Base-by-base conservation (phyloP, 495 filamentous ascomycete genomes). In the Hypoxylon lenormandii region DNA sequence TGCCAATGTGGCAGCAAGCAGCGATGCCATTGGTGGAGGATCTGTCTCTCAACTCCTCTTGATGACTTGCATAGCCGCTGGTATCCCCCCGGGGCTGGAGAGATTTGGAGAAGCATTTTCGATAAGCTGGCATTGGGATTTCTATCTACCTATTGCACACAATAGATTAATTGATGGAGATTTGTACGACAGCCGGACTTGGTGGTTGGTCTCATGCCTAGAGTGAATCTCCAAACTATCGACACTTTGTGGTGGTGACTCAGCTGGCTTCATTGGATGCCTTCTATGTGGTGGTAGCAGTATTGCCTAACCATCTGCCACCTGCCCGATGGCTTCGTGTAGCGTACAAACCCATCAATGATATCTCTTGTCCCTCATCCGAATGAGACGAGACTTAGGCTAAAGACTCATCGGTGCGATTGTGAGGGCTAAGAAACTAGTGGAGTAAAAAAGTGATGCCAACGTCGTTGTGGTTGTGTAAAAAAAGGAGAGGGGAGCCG, bases 31-130 rank as follows among this genome's bases (percentile, higher is more conserved):
- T 64, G 49, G 48, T 12, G 12, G 42, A 15, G 40, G 15, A 33
- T 37, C 30, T 52, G 42, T 30, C 46, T 15, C 21, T 51, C 61
- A 15, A 33, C 21, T 37, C 37, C 37, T 51, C 37, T 45, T 43
- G 61, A 71, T 71, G 68, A 66, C 68, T 57, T 53, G 61, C 62
- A 71, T 71, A 66, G 22, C 57, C 68, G 68, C 56, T 59, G 55
- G 62, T 66, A 51, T 61, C 19, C 56, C 56, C 61, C 40, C 21
- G 43, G 5, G 54, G 60, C 28, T 40, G 43, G 45, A 8, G 10
- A 33, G 10, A 1, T 3, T 7, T 33, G 30, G 30, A 33, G 50
- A 46, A 22, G 8, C 28, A 59, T 5, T 2, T 64, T 64, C 60
- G 51, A 60, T 55, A 54, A 50, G 48, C 26, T 37, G 42, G 57